Evolutionary conservation across 2,329 filamentous ascomycete species (phyloP).

Genomic region (Colletotrichum brevisporum): DNA sequence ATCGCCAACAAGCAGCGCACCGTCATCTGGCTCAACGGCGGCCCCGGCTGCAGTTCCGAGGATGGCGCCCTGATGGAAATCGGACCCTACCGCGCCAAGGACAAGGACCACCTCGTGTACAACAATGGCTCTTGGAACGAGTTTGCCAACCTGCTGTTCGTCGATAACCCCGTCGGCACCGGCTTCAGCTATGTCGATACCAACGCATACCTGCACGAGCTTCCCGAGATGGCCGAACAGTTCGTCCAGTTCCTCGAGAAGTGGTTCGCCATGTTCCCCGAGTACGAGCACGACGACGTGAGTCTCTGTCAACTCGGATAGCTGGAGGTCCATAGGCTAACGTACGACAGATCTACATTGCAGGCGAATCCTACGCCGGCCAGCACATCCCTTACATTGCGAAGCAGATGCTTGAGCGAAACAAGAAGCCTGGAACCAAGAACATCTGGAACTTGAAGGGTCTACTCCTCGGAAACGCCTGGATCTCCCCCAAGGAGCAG

Average conservation of each 20-base stretch:
- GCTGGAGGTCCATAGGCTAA: background rate
- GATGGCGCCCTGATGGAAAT: conserved; percentile 97
- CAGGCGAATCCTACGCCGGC: conserved; percentile 96
- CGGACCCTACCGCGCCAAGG: conserved; percentile 89
- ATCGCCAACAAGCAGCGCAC: conserved; percentile 93
- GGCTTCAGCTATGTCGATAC: conserved; percentile 97
- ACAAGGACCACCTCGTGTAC: conserved; percentile 78
- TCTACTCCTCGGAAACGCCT: conserved; percentile 95
- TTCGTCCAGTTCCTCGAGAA: conserved; percentile 92
- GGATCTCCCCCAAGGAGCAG: conserved; percentile 92
- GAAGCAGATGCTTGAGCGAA: conserved; percentile 89
- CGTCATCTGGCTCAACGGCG: conserved; percentile 97
- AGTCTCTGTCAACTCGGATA: conserved; percentile 53
- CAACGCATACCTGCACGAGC: conserved; percentile 86
- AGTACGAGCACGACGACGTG: conserved; percentile 93
- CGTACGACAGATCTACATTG: conserved; percentile 82
- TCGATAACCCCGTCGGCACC: conserved; percentile 96
- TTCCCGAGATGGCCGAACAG: conserved; percentile 90
- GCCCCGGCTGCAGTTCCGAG: conserved; percentile 96
- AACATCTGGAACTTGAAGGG: conserved; percentile 84
- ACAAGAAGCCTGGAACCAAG: conserved; percentile 70
- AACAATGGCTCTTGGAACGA: conserved; percentile 99
- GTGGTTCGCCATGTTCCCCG: conserved; percentile 91
- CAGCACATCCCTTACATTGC: conserved; percentile 98
- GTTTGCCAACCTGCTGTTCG: conserved; percentile 96